These are phyloP conservation scores for Sutorius australiensis DNA, from an alignment of 768 basidiomycete genomes.

Conservation along the genomic window DNA sequence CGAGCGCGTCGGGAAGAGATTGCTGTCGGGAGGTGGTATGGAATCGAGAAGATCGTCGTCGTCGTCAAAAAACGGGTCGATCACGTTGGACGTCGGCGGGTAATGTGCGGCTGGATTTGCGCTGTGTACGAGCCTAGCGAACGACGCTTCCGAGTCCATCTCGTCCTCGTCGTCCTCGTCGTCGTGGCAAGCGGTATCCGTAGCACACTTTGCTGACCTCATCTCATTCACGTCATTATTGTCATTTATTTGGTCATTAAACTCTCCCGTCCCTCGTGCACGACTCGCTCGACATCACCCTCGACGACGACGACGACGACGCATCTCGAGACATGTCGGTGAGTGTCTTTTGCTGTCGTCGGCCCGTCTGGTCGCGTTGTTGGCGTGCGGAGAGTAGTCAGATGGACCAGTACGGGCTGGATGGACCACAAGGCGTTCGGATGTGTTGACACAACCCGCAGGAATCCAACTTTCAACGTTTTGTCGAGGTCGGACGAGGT, in stretches of 20 bases:
- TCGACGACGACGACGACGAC: conserved; percentile 5
- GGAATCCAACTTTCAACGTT: conserved; percentile 92
- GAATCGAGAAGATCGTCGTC: conserved; percentile 51
- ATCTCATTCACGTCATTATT: conserved; percentile 6
- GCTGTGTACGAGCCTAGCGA: conserved; percentile 25
- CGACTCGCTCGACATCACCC: neutral
- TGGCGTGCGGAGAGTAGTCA: fast-evolving
- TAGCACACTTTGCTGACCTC: conserved; percentile 6
- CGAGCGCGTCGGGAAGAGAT: conserved; percentile 35
- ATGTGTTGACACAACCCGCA: conserved; percentile 30
- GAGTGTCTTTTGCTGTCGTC: conserved; percentile 2
- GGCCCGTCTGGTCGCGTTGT: neutral
- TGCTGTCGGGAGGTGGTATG: neutral
- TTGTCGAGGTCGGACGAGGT: conserved; percentile 98
- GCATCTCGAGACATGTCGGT: conserved; percentile 19
- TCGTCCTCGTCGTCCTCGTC: conserved; percentile 5
- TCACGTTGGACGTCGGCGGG: conserved; percentile 43
- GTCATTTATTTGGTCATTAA: conserved; percentile 9
- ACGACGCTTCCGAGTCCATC: conserved; percentile 29
- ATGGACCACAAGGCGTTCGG: conserved; percentile 3
- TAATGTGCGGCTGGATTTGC: conserved; percentile 39
- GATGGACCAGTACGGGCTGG: conserved; percentile 4
- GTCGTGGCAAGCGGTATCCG: neutral
- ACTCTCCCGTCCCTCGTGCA: neutral
- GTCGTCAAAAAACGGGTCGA: conserved; percentile 85